phyloP scores from a whole-genome alignment of 495 filamentous ascomycete genomes.

The Trichoderma erinaceum region DNA sequence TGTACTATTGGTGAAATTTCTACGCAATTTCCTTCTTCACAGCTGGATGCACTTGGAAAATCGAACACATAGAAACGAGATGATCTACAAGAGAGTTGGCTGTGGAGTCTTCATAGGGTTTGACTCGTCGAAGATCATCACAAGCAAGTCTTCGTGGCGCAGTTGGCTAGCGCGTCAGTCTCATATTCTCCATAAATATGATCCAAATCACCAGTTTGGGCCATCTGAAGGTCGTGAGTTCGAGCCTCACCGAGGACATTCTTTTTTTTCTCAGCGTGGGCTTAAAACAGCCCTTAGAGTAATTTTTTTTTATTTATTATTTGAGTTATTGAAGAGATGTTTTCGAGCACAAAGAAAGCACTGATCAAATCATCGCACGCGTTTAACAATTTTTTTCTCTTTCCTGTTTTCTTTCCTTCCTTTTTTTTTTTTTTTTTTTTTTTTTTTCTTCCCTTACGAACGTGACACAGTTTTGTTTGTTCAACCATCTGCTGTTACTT shows the following conservation, averaged over 20 bases:
- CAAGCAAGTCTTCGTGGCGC: constrained; percentile 10
- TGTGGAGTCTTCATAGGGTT: not conserved
- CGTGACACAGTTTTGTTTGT: not conserved
- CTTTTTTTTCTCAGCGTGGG: not conserved
- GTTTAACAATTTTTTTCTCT: not conserved
- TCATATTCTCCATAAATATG: constrained; percentile 12
- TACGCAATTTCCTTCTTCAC: too few relatives aligned
- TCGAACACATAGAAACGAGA: too few relatives aligned
- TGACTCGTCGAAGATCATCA: not conserved
- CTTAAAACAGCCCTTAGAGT: too few relatives aligned
- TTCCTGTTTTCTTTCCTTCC: not conserved
- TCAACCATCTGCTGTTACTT: not conserved
- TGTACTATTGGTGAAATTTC: too few relatives aligned
- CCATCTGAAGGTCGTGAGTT: constrained; percentile 13
- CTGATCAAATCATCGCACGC: too few relatives aligned
- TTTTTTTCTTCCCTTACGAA: not conserved
- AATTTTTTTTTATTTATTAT: not conserved
- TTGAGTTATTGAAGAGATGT: too few relatives aligned
- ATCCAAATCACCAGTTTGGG: constrained; percentile 10
- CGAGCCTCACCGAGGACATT: constrained; percentile 13
- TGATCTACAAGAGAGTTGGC: not conserved
- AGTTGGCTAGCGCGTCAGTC: constrained; percentile 14
- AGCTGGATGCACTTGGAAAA: too few relatives aligned
- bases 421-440: not conserved
- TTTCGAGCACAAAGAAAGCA: too few relatives aligned